Conservation (phyloP, 2,329 filamentous ascomycete genomes). For the Fusarium fracticaudum region DNA sequence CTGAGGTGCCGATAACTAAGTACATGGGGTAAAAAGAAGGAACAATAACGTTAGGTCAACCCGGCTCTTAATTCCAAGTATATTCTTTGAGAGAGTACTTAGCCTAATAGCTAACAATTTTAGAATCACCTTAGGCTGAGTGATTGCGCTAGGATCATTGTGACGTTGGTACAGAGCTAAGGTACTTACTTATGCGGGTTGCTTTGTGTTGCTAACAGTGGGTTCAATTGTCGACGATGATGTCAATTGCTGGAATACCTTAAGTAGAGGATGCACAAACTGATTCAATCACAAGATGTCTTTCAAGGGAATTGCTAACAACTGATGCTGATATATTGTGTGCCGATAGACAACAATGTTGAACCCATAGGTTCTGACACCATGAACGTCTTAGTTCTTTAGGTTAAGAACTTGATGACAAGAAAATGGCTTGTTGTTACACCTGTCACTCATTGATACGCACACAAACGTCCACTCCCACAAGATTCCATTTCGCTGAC, state of each 20-base stretch:
- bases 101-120: neutral
- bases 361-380: neutral
- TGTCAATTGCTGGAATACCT: neutral
- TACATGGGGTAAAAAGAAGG: neutral
- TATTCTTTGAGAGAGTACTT: neutral
- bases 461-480: neutral
- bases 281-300: neutral
- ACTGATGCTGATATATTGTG: neutral
- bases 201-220: neutral
- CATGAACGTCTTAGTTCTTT: neutral
- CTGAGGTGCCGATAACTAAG: neutral
- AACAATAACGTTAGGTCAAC: neutral
- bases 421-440: neutral
- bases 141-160: neutral
- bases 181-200: neutral
- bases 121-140: neutral
- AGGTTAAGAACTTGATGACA: neutral
- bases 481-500: neutral
- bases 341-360: neutral
- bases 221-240: neutral
- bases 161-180: neutral
- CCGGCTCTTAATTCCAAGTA: neutral
- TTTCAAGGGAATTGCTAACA: neutral
- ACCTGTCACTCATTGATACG: neutral
- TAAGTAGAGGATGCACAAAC: neutral